Base-by-base conservation (phyloP, 129 eudicot genomes). In the Ambrosia trifida region DNA sequence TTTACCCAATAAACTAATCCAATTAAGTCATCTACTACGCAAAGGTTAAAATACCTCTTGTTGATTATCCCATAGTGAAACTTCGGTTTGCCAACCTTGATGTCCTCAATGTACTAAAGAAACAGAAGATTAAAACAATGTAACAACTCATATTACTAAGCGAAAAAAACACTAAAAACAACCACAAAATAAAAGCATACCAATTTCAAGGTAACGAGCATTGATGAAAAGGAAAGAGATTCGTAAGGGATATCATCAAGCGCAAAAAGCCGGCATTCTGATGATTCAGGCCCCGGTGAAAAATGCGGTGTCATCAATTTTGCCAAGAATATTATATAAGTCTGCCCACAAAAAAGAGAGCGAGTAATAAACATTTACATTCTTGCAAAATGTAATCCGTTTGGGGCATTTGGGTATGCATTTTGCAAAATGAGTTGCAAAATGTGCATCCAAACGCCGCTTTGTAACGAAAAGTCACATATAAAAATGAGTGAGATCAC, bases 201-300 rank as follows among this genome's bases (percentile, higher is more conserved):
- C 98, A 94, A 75, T 50, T 89, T 87, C 60, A 94, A 79, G 43
- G 96, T 87, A 46, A 94, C 95, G n/a, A 94, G 76, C 98, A 94
- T 89, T 28, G 98, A 94, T n/a, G 97, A 94, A 79, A 94, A 89
- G 24, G 98, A 88, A 81, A 94, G 82, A 36, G 98, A 87, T 81
- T 94, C 97, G 66, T 80, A 94, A 61, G 98, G 98, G 28, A 94
- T 87, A 18, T 94, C 98, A 68, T 94, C 96, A 64, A 82, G 84
- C 28, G 88, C 82, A 49, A 87, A 94, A 62, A 94, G 96, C 70
- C 83, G 83, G 75, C 96, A 90, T 64, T 94, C 98, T 0, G 81
- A 87, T 78, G 98, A 94, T 77, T 94, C 98, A 5, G 90, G 88
- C 47, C 98, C 98, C 2, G 98, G 96, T 66, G 97, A 85, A 78